These are phyloP conservation scores for Talaromyces verruculosus DNA, from an alignment of 2,329 filamentous ascomycete genomes.

Conservation along the genomic window DNA sequence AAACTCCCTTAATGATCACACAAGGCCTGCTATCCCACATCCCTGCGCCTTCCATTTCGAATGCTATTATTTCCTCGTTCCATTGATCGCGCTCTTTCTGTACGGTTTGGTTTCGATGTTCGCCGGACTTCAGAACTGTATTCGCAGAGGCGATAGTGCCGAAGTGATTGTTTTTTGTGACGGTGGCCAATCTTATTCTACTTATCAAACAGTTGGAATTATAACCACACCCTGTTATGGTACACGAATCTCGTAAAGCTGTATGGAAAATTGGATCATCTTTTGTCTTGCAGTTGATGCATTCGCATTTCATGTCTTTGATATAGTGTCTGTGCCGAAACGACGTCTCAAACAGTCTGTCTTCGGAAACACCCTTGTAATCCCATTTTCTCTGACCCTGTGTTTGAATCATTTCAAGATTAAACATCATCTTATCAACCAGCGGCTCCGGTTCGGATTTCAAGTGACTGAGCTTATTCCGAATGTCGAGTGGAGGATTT, in stretches of 20 bases:
- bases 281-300: neutral
- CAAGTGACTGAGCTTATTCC: constrained; percentile 7
- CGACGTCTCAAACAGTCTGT: neutral
- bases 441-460: constrained; percentile 1
- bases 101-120: constrained; percentile 9
- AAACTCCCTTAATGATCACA: constrained; percentile 22
- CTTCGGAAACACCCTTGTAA: constrained; percentile 6
- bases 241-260: constrained; percentile 7
- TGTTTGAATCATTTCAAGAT: neutral
- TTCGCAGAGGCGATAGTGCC: constrained; percentile 14
- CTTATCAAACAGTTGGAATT: neutral
- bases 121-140: constrained; percentile 14
- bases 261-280: constrained; percentile 5
- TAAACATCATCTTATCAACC: neutral
- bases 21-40: constrained; percentile 18
- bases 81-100: neutral
- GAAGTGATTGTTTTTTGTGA: neutral
- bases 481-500: constrained; percentile 6
- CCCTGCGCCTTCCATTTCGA: constrained; percentile 20
- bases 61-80: constrained; percentile 10
- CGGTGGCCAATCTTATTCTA: neutral
- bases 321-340: constrained; percentile 15
- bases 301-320: constrained; percentile 2
- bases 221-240: neutral
- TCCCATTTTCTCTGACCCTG: neutral